Evolutionary conservation across 352 stramenopile species (phyloP), one percentile per base, ranked within the genome.

Genomic region (Globisporangium splendens): DNA sequence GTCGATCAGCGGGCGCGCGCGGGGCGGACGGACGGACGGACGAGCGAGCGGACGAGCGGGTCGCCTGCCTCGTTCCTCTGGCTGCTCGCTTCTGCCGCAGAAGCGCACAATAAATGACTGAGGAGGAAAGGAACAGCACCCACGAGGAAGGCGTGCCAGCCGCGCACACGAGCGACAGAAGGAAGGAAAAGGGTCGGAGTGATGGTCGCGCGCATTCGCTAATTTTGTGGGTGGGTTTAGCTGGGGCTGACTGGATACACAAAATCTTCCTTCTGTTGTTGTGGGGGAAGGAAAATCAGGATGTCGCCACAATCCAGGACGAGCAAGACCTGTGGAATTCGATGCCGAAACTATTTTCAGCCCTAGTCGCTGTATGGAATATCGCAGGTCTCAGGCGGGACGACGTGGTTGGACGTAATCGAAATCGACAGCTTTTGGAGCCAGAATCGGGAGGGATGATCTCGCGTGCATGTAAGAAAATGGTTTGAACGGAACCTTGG

Each of bases 241-340:
- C 13, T n/a, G n/a, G n/a, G n/a, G n/a, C n/a, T n/a, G n/a, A n/a
- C n/a, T 44, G 13, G 39, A 44, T 44, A 2, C 39, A 44, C 8
- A 44, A 44, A 44, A 44, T 44, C 39, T 44, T 58, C 21, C n/a
- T n/a, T n/a, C n/a, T n/a, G n/a, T n/a, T n/a, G n/a, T n/a, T n/a
- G n/a, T n/a, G n/a, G n/a, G n/a, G 22, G 35, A 22, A n/a, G 20
- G 47, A 50, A 50, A 58, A 50, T 20, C 17, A 49, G 51, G 41
- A 5, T 31, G 24, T 5, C 3, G 7, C 3, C 39, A 44, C 39
- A 44, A 44, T 44, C 10, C 1, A 44, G 39, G 17, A 5, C 39
- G 17, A 5, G 39, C 0, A 12, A 1, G 28, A 44, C 39, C 39
- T n/a, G 39, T 12, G 17, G 10, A 44, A 44, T 0, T 4, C n/a